A percentile compares a stretch with the other conserved stretches of the same genome.
Evolutionary conservation across 148 eudicot species (phyloP).

Genomic region (Amaranthus hypochondriacus): DNA sequence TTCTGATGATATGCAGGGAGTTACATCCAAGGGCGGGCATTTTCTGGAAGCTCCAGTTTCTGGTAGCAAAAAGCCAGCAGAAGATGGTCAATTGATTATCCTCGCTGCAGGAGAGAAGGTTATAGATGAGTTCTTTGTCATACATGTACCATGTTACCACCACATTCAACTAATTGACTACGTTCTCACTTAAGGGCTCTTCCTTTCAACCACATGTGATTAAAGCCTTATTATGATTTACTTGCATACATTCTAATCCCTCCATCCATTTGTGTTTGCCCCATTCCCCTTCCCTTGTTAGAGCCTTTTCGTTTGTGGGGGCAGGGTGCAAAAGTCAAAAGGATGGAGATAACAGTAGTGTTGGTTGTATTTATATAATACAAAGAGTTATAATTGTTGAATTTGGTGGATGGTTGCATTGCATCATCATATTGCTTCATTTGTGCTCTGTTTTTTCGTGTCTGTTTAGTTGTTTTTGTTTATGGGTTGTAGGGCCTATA

Average conservation of each 20-base stretch:
- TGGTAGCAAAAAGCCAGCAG: constrained; percentile 99
- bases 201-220: too few species aligned
- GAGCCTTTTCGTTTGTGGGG: too few species aligned
- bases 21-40: constrained; percentile 72
- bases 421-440: not conserved
- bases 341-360: not conserved
- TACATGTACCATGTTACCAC: not conserved
- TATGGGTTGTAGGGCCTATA: constrained; percentile 53
- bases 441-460: not conserved
- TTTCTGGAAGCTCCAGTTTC: constrained; percentile 98
- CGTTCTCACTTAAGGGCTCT: too few species aligned
- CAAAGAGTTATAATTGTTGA: not conserved
- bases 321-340: too few species aligned
- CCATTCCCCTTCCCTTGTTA: too few species aligned
- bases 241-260: too few species aligned
- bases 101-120: constrained; percentile 98
- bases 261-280: too few species aligned
- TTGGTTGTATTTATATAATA: not conserved
- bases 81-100: constrained; percentile 92
- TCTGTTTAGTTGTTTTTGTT: not conserved
- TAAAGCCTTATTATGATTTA: too few species aligned
- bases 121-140: not conserved
- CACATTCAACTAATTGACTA: not conserved
- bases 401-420: not conserved
- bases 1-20: constrained; percentile 46